Evolutionary conservation across 768 basidiomycete species (phyloP), one percentile per base, ranked within the genome.

Genomic region (Phlegmacium glaucopus): DNA sequence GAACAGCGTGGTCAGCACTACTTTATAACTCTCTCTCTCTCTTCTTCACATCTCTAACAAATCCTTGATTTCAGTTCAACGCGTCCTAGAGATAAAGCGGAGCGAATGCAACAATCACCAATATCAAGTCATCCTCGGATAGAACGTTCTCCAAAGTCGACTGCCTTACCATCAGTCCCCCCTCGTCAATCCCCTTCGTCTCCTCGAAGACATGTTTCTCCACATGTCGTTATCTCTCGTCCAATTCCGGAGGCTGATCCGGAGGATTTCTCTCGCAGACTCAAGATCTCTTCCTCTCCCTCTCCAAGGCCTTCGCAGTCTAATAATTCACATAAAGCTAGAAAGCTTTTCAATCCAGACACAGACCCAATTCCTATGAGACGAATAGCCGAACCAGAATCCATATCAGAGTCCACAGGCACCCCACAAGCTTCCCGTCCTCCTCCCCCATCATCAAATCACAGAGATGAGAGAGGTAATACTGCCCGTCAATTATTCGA

Each of bases 401-500:
- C 69, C 11, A 76, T 77, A 55, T 83, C 83, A 0, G 88, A 89
- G 46, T 69, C 71, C 16, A 72, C 75, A 15, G 72, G 76, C 43
- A 77, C 71, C 56, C 80, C 83, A 0, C 75, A 79, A 56, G 67
- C 66, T 10, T 69, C 70, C 12, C 67, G 68, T 25, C 51, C 51
- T n/a, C 32, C 44, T 18, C 42, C 52, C 9, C 36, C 44, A 10
- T 47, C 54, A 12, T 26, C 49, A 40, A 55, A 59, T 46, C 59
- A 60, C 22, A 49, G 63, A 15, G 65, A 65, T n/a, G 60, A 62
- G 13, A 56, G 65, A 26, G 61, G 64, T 30, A 63, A 61, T 22
- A 54, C 73, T 3, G 63, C 75, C 6, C 69, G 83, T 35, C 87
- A 87, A 51, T 79, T 96, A 0, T 94, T 93, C 48, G 93, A 98